Conservation (phyloP, 306 rosid genomes). For the Quercus variabilis region DNA sequence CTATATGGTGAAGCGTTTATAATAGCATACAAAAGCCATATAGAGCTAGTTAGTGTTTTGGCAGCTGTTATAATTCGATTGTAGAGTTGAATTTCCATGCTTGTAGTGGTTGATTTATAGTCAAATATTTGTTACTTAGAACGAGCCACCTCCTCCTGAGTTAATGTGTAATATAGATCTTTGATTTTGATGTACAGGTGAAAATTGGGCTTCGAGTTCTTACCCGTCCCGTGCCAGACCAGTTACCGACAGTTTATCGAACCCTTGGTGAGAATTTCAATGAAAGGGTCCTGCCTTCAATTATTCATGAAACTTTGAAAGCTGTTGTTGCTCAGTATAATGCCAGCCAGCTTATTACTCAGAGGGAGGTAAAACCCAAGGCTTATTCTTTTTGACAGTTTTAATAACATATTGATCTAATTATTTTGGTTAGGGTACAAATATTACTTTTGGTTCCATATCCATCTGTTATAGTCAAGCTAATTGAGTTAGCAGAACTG, state of each 20-base stretch:
- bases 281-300: constrained; percentile 76
- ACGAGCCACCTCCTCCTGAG: background rate
- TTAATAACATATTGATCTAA: too few species aligned
- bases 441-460: background rate
- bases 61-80: background rate
- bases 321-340: constrained; percentile 88
- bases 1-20: background rate
- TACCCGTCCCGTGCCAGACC: constrained; percentile 59
- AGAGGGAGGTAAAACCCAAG: constrained; percentile 64
- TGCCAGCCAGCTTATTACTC: constrained; percentile 91
- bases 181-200: constrained; percentile 47
- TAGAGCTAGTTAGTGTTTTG: background rate
- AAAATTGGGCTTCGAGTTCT: constrained; percentile 89
- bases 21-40: background rate
- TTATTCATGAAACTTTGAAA: constrained; percentile 85
- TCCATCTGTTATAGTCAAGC: background rate
- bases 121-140: background rate
- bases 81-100: background rate
- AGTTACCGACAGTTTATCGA: constrained; percentile 70
- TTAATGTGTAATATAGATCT: background rate
- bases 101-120: background rate
- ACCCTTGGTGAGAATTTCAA: constrained; percentile 69
- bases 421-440: background rate
- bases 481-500: background rate
- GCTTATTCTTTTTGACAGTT: background rate